These are phyloP conservation scores for Annulohypoxylon bovei DNA, from an alignment of 495 filamentous ascomycete species.

Conservation along the genomic window DNA sequence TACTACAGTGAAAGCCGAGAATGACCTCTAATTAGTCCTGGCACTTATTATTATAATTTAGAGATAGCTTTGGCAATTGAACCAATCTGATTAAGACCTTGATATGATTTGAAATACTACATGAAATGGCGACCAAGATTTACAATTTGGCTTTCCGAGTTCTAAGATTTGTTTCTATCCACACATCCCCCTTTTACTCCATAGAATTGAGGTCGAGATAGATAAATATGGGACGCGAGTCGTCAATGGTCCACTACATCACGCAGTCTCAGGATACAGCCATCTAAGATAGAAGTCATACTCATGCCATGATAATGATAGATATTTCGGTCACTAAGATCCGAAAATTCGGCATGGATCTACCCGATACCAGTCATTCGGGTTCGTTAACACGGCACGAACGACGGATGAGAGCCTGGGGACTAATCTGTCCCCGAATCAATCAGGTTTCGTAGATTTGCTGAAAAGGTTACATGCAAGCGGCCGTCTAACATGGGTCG, in stretches of 20 bases:
- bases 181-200: neutral
- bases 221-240: neutral
- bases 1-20: conserved; percentile 8
- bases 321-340: neutral
- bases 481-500: neutral
- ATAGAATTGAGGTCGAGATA: neutral
- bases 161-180: neutral
- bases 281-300: neutral
- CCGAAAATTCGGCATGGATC: conserved; percentile 11
- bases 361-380: conserved; percentile 16
- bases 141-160: neutral
- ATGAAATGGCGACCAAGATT: too few species aligned
- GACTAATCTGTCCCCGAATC: conserved; percentile 12
- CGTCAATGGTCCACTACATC: conserved; percentile 20
- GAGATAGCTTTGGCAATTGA: neutral
- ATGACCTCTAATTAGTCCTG: neutral
- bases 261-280: conserved; percentile 8
- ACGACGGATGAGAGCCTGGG: neutral
- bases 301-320: neutral
- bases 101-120: neutral
- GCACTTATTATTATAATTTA: neutral
- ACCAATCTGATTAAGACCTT: neutral
- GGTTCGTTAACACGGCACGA: neutral
- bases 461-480: conserved; percentile 4
- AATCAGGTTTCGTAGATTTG: neutral